Evolutionary conservation across 1,284 basidiomycete species (phyloP).

Genomic region (Ustilago tritici): DNA sequence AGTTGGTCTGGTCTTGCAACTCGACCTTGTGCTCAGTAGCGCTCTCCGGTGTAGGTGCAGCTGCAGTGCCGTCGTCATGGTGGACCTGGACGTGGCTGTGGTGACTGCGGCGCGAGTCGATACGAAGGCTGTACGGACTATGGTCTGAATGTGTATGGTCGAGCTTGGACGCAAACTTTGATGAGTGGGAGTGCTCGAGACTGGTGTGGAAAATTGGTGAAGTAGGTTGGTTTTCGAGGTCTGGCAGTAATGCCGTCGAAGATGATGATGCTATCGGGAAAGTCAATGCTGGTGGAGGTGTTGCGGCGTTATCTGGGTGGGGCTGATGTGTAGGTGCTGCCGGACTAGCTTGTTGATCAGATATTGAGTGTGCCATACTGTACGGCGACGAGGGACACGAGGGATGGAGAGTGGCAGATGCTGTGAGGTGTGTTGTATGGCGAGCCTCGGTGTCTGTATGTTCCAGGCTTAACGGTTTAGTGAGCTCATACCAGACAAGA

Average conservation of each 20-base stretch:
- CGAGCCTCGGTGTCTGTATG: background rate
- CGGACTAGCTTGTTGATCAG: conserved; percentile 10
- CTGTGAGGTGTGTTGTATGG: background rate
- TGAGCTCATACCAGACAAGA: conserved; percentile 19
- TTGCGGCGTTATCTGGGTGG: background rate
- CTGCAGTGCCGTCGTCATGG: conserved; percentile 27
- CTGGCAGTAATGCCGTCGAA: conserved; percentile 16
- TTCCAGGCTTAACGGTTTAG: background rate
- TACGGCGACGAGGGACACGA: background rate
- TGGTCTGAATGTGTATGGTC: conserved; percentile 15
- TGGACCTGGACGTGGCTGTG: background rate
- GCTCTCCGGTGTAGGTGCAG: conserved; percentile 34
- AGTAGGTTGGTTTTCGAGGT: conserved; percentile 14
- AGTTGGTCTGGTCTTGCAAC: conserved; percentile 81
- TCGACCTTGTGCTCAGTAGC: conserved; percentile 42
- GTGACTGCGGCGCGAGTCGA: conserved; percentile 14
- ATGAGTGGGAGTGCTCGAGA: conserved; percentile 8
- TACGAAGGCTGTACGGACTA: conserved; percentile 8
- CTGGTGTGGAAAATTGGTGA: conserved; percentile 1
- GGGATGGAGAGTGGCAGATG: background rate
- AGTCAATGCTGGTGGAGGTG: conserved; percentile 12
- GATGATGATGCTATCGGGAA: conserved; percentile 18
- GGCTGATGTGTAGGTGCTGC: background rate
- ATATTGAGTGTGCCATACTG: conserved; percentile 15
- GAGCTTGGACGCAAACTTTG: conserved; percentile 11